Conservation (phyloP, 306 rosid genomes). For the Hylodesmum podocarpum region DNA sequence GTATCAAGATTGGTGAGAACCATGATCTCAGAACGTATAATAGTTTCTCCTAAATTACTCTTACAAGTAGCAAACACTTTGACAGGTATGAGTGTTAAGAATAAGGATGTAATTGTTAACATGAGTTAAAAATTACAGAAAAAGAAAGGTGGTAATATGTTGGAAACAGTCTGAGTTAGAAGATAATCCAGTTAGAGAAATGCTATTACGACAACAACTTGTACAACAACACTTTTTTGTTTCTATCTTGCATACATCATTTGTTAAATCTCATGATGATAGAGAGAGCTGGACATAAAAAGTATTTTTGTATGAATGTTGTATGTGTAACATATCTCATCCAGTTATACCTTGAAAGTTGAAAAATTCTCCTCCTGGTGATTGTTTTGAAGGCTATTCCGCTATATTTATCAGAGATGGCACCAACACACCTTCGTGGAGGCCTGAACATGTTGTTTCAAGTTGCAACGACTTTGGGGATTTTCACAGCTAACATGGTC, state of each 20-base stretch:
- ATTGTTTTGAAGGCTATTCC: conserved; percentile 79
- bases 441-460: conserved; percentile 95
- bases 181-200: conserved; percentile 10
- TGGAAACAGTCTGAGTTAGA: conserved; percentile 27
- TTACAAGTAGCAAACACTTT: neutral
- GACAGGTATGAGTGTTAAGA: neutral
- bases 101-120: neutral
- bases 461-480: conserved; percentile 84
- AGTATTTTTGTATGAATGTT: too few relatives aligned
- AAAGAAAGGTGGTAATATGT: conserved; percentile 13
- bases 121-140: neutral
- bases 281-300: too few relatives aligned
- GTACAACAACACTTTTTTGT: too few relatives aligned
- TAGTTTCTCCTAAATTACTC: too few relatives aligned
- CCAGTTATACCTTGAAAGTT: conserved; percentile 8
- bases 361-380: conserved; percentile 23
- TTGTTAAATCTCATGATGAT: too few relatives aligned
- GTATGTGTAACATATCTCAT: too few relatives aligned
- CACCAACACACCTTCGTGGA: conserved; percentile 91
- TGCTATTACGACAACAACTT: too few relatives aligned
- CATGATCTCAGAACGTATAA: too few relatives aligned
- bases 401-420: conserved; percentile 90
- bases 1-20: too few relatives aligned
- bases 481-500: conserved; percentile 87
- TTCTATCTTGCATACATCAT: too few relatives aligned